Evolutionary conservation across 305 asterid species (phyloP).

Genomic region (Caryopteris hybrid): DNA sequence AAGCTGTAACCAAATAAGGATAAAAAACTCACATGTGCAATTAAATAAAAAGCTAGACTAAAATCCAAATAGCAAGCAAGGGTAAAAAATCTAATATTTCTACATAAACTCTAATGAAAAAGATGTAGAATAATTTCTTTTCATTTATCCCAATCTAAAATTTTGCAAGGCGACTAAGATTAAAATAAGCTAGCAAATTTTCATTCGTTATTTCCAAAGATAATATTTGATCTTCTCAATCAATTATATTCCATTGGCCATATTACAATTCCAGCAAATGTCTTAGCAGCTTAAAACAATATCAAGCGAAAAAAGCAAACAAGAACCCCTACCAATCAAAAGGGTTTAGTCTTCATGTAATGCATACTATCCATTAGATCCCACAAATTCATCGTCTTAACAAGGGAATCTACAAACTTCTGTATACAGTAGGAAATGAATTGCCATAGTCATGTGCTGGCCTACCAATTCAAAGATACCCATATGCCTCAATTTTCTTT

Average conservation of each 20-base stretch:
- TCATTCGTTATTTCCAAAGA: background rate
- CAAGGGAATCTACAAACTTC: too few relatives aligned
- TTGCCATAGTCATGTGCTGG: background rate
- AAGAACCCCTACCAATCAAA: background rate
- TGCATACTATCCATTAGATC: background rate
- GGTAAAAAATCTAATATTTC: background rate
- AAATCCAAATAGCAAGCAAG: background rate
- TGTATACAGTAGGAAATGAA: too few relatives aligned
- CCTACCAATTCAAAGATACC: background rate
- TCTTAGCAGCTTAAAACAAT: background rate
- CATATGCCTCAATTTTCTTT: background rate
- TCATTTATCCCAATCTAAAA: background rate
- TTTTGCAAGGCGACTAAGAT: background rate
- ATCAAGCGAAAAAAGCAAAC: background rate
- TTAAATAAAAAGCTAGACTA: background rate
- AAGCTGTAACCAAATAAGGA: slow-evolving; percentile 44
- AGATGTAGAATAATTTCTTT: background rate
- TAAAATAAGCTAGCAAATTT: background rate
- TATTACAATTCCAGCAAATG: background rate
- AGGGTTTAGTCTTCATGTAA: background rate
- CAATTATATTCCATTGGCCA: background rate
- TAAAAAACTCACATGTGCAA: slow-evolving; percentile 5
- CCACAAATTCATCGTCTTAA: background rate
- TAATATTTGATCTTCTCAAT: background rate
- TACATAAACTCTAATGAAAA: background rate